Base-by-base conservation (phyloP, 2,329 filamentous ascomycete genomes). In the Monilinia fructicola region DNA sequence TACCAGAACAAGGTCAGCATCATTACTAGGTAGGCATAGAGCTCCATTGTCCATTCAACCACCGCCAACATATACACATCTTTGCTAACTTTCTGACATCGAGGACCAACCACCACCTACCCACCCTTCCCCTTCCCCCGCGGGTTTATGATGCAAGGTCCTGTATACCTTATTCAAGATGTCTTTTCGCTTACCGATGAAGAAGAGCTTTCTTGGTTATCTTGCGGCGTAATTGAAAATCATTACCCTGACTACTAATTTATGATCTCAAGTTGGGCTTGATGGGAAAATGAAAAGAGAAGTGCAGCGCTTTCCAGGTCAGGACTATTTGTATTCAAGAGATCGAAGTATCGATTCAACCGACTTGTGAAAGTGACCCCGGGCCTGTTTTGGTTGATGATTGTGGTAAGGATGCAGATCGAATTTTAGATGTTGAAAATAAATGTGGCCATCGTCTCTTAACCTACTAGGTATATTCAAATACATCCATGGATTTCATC, bases 181-280 rank as follows among this genome's bases (percentile, higher is more conserved):
- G 6, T 10, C 21, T 11, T 35, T 23, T 18, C 10, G 26, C 26
- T 21, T 35, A 18, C 12, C 48, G 6, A 5, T 11, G 16, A 48
- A 35, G 21, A 48, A 59, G 56, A 35, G 35, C 42, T 59, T 59
- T 23, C 56, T 35, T 31, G 12, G 26, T 1, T 35, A n/a, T 7
- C 23, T 48, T 59, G 42, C 26, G n/a, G 26, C 55, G 2, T 59
- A 4, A 4, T 46, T 2, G 16, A 23, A 5, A 59, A 23, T 16
- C 3, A 11, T 4, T 2, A n/a, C 11, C 6, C 9, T 35, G 3
- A 21, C n/a, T 1, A 5, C 1, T 3, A 4, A 9, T 31, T 21
- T 58, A 1, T 4, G n/a, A 6, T 10, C 26, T 44, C 23, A 18
- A 28, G 16, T 46, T n/a, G 18, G 2, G 28, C 28, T 7, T 46